Conservation (phyloP, 805 yeast species). For the Jamesozyma jinghongensis region DNA sequence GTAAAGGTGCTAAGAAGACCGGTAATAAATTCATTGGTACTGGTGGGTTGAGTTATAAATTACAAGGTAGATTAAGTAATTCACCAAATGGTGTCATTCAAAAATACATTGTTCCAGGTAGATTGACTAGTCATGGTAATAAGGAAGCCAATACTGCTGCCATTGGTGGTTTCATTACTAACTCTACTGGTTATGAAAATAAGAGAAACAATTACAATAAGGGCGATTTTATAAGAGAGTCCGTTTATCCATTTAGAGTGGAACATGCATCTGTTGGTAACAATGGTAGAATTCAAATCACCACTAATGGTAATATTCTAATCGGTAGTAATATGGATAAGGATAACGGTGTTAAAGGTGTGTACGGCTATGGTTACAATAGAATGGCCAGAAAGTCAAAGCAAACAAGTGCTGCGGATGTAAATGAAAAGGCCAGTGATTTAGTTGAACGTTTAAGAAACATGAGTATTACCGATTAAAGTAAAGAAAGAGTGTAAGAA, state of each 20-base stretch:
- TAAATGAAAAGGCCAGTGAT: constrained; percentile 5
- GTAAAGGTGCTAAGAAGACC: constrained; percentile 1
- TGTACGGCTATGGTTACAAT: background rate
- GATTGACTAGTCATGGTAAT: constrained; percentile 32
- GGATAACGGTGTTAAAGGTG: background rate
- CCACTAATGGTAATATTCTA: constrained; percentile 11
- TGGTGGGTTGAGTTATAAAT: constrained; percentile 65
- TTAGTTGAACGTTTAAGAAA: constrained; percentile 6
- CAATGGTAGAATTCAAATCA: constrained; percentile 29
- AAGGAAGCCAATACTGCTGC: constrained; percentile 35
- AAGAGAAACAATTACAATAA: constrained; percentile 28
- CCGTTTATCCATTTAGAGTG: constrained; percentile 36
- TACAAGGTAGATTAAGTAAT: constrained; percentile 58
- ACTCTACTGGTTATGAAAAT: constrained; percentile 28
- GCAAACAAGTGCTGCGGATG: constrained; percentile 2
- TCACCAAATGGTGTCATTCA: constrained; percentile 60
- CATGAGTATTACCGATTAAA: constrained; percentile 4
- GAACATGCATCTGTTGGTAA: constrained; percentile 31
- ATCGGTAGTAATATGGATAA: background rate
- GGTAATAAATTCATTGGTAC: constrained; percentile 46
- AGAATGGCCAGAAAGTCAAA: constrained; percentile 1
- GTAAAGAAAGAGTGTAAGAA: background rate
- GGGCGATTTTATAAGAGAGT: constrained; percentile 38
- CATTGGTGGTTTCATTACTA: constrained; percentile 46
- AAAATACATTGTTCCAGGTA: constrained; percentile 56